phyloP scores from a whole-genome alignment of 805 yeast genomes.

The Lipomyces sp. region DNA sequence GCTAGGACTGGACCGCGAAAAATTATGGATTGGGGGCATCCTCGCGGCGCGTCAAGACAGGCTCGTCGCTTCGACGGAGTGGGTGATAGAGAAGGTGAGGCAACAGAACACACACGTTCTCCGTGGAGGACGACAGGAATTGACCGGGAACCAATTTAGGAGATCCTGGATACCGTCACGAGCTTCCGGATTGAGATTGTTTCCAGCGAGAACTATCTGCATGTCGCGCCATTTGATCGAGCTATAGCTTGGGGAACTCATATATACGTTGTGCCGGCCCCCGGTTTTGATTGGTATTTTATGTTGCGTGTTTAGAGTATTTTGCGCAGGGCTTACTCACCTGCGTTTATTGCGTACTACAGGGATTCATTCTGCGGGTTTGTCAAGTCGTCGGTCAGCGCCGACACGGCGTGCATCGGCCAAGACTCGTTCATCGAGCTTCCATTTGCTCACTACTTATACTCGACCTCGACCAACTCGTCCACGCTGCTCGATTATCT shows the following conservation, averaged over 20 bases:
- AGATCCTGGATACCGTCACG: slow-evolving; percentile 3
- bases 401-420: slow-evolving; percentile 14
- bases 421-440: slow-evolving; percentile 17
- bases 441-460: slow-evolving; percentile 20
- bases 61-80: background rate
- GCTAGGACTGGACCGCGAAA: slow-evolving; percentile 12
- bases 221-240: slow-evolving; percentile 26
- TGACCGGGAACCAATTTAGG: too few species aligned
- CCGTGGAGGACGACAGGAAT: too few species aligned
- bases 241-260: slow-evolving; percentile 20
- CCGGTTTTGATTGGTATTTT: slow-evolving; percentile 15
- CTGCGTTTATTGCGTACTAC: too few species aligned
- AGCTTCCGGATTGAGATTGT: slow-evolving; percentile 22
- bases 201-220: slow-evolving; percentile 20
- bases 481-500: slow-evolving; percentile 3
- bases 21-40: slow-evolving; percentile 10
- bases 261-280: slow-evolving; percentile 14
- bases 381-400: slow-evolving; percentile 4
- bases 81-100: slow-evolving; percentile 15
- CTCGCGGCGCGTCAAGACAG: slow-evolving; percentile 27
- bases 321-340: background rate
- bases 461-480: slow-evolving; percentile 12
- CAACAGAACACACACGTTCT: too few species aligned
- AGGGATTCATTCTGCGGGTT: slow-evolving; percentile 20
- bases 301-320: background rate